Base-by-base conservation (phyloP, 805 yeast species). In the Candida parachauliodes region DNA sequence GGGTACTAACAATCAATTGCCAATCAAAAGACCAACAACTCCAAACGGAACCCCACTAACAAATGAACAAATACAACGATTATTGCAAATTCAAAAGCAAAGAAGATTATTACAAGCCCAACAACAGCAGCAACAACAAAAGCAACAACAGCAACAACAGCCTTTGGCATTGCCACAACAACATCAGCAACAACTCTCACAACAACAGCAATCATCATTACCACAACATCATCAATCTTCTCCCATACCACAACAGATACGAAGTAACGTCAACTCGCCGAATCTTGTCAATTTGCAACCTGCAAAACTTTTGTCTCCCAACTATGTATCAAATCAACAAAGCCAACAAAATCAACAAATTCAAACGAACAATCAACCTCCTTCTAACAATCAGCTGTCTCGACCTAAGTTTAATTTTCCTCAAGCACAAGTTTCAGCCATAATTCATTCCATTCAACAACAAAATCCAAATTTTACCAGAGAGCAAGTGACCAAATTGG, bases 401-500 rank as follows among this genome's bases (percentile, higher is more conserved):
- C 60, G 64, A 36, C 59, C 66, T 9, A 49, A 69, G 21, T 57
- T 67, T 15, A 68, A 64, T 29, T 74, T 78, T 54, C 73, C 79
- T 0, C 77, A 80, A 10, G 75, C 79, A 1, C 86, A 81, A 47
- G 83, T 81, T 3, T 72, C 83, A 8, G 81, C 83, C 1, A 72
- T 81, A 28, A 75, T 81, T 40, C 76, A 69, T 46, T 77, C 80
- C 31, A 80, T 81, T 37, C 84, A 80, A 51, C 60, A 72, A n/a
- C 79, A 79, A 48, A 75, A 81, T 52, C 88, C 88, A 1, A 72
- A 68, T 22, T 59, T 79, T 51, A 65, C 77, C 8, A 78, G 78
- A 43, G 81, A 76, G 40, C 83, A 81, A 48, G 84, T 81, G 1
- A 77, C 83, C 2, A 73, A 76, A 41, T 64, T 80, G 40, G 86